These are phyloP conservation scores for Xylaria sp. DNA, from an alignment of 2,329 filamentous ascomycete genomes.

Conservation along the genomic window DNA sequence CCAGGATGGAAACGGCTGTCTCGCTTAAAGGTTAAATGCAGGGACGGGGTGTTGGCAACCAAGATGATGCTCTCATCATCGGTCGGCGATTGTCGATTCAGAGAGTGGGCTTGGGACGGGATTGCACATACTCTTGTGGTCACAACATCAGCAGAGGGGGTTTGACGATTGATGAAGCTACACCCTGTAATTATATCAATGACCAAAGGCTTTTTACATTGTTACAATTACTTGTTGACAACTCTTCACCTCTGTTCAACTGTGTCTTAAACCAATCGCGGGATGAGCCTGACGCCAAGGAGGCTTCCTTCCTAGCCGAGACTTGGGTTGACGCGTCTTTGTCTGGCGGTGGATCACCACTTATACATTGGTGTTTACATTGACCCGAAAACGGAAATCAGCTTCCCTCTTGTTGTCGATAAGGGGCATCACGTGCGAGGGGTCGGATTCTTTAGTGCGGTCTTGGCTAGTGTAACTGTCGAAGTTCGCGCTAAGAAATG, in stretches of 20 bases:
- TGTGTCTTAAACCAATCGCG: no score
- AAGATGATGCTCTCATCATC: constrained; percentile 5
- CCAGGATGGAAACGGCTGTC: constrained; percentile 38
- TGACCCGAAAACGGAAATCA: constrained; percentile 39
- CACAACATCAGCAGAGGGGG: constrained; percentile 32
- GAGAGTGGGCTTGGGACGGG: constrained; percentile 27
- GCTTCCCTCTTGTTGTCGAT: constrained; percentile 40
- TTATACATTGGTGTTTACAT: constrained; percentile 43
- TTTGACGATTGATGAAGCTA: constrained; percentile 51
- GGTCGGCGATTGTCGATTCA: constrained; percentile 16
- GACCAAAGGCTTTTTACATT: constrained; percentile 33
- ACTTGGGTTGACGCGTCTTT: constrained; percentile 36
- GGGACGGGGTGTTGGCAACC: constrained; percentile 18
- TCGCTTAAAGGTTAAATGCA: constrained; percentile 25
- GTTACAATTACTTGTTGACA: constrained; percentile 6
- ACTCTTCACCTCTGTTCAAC: neutral
- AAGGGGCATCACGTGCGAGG: constrained; percentile 45
- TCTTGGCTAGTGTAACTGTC: constrained; percentile 4
- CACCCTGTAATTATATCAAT: constrained; percentile 54
- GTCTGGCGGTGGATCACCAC: constrained; percentile 11
- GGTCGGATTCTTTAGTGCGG: constrained; percentile 12
- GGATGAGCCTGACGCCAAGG: neutral
- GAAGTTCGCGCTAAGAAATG: constrained; percentile 5
- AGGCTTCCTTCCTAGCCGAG: neutral
- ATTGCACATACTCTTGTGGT: constrained; percentile 45